These are phyloP conservation scores for Psophocarpus tetragonolobus DNA, from an alignment of 306 rosid genomes.

Conservation along the genomic window DNA sequence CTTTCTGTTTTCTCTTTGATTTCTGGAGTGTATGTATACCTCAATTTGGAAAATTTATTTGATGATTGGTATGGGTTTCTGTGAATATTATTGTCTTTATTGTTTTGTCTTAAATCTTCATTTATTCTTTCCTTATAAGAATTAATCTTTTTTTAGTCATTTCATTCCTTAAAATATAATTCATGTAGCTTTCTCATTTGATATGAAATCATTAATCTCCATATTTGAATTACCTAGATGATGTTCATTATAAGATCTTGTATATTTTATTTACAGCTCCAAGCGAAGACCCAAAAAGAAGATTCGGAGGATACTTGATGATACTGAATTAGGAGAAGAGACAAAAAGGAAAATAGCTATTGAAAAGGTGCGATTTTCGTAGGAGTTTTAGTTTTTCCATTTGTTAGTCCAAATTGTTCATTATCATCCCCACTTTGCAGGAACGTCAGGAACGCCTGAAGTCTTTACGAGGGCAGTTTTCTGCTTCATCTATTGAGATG, in stretches of 20 bases:
- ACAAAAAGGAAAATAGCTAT: conserved; percentile 92
- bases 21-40: background rate
- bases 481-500: conserved; percentile 62
- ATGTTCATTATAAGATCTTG: conserved; percentile 8
- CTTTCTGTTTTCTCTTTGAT: conserved; percentile 12
- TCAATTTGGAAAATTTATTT: conserved; percentile 26
- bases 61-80: background rate
- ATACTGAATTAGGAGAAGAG: conserved; percentile 96
- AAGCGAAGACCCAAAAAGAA: conserved; percentile 78
- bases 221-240: conserved; percentile 4
- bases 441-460: conserved; percentile 95
- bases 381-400: conserved; percentile 14
- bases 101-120: background rate
- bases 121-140: background rate
- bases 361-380: conserved; percentile 65
- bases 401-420: conserved; percentile 15
- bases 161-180: too few relatives aligned
- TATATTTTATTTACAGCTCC: conserved; percentile 50
- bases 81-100: background rate
- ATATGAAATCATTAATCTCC: conserved; percentile 1
- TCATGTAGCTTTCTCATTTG: conserved; percentile 23
- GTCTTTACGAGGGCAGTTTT: conserved; percentile 79
- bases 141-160: too few relatives aligned
- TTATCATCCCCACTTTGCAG: conserved; percentile 44
- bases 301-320: conserved; percentile 94